A percentile compares a stretch with the other conserved stretches of the same genome.
Conservation (phyloP, 1,139 yeast species). For the Blastobotrys buckinghamii region DNA sequence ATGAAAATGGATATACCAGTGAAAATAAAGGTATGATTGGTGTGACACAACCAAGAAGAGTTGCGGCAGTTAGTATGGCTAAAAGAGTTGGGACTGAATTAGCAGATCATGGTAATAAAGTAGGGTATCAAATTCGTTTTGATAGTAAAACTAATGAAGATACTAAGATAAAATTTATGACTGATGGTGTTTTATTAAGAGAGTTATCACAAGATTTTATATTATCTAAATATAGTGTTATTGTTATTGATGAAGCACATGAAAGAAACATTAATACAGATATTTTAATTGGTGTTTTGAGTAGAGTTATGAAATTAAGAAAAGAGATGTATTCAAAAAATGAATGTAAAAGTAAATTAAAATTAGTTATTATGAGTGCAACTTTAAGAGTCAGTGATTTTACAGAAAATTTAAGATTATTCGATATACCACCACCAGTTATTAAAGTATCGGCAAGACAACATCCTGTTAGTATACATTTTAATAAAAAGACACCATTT, state of each 20-base stretch:
- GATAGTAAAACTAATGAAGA: slow-evolving; percentile 65
- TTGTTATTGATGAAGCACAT: slow-evolving; percentile 96
- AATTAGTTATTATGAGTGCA: slow-evolving; percentile 78
- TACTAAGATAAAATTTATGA: slow-evolving; percentile 91
- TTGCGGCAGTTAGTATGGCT: slow-evolving; percentile 98
- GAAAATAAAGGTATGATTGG: slow-evolving; percentile 89
- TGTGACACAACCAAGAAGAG: slow-evolving; percentile 95
- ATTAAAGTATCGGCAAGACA: slow-evolving; percentile 92
- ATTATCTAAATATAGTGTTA: slow-evolving; percentile 72
- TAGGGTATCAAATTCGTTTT: slow-evolving; percentile 88
- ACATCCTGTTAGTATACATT: slow-evolving; percentile 89
- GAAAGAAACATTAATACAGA: slow-evolving; percentile 95
- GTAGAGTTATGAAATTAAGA: slow-evolving; percentile 78
- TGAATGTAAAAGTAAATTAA: slow-evolving; percentile 30
- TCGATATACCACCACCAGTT: slow-evolving; percentile 80
- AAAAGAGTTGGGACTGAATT: slow-evolving; percentile 77
- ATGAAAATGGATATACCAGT: slow-evolving; percentile 83
- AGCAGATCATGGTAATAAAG: slow-evolving; percentile 70
- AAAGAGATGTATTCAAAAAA: slow-evolving; percentile 35
- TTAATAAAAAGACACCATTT: slow-evolving; percentile 68
- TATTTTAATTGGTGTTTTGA: slow-evolving; percentile 87
- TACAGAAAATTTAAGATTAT: slow-evolving; percentile 69
- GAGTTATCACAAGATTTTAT: slow-evolving; percentile 88
- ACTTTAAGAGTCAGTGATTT: slow-evolving; percentile 91
- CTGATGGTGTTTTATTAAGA: slow-evolving; percentile 92